phyloP scores from a whole-genome alignment of 192 early-diverging fungal genomes.

The Pilobolus umbonatus region DNA sequence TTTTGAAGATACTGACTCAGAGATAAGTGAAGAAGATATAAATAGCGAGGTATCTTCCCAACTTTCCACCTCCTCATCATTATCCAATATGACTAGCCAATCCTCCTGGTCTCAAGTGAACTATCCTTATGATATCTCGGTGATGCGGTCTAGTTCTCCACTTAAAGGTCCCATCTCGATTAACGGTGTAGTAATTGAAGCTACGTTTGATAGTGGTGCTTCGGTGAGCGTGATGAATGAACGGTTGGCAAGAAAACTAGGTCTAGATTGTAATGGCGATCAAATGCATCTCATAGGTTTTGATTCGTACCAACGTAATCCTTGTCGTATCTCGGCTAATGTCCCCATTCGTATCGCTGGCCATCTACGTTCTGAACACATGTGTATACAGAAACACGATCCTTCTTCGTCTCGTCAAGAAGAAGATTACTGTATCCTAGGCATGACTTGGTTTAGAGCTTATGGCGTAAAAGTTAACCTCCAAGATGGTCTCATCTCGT shows the following conservation, averaged over 20 bases:
- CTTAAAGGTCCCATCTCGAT: background rate
- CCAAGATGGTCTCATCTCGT: too few relatives aligned
- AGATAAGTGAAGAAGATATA: background rate
- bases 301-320: background rate
- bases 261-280: background rate
- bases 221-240: conserved; percentile 1
- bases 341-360: background rate
- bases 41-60: too few relatives aligned
- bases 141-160: background rate
- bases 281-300: background rate
- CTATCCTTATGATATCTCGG: too few relatives aligned
- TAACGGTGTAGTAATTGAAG: background rate
- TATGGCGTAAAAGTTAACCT: too few relatives aligned
- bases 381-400: background rate
- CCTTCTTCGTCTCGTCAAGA: too few relatives aligned
- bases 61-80: too few relatives aligned
- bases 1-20: background rate
- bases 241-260: background rate
- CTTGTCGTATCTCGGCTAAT: background rate
- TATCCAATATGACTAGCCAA: too few relatives aligned
- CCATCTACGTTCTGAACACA: background rate
- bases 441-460: background rate
- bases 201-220: conserved; percentile 7
- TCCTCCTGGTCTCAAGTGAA: too few relatives aligned
- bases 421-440: background rate